phyloP scores from a whole-genome alignment of 495 filamentous ascomycete species.

The Letharia lupina region DNA sequence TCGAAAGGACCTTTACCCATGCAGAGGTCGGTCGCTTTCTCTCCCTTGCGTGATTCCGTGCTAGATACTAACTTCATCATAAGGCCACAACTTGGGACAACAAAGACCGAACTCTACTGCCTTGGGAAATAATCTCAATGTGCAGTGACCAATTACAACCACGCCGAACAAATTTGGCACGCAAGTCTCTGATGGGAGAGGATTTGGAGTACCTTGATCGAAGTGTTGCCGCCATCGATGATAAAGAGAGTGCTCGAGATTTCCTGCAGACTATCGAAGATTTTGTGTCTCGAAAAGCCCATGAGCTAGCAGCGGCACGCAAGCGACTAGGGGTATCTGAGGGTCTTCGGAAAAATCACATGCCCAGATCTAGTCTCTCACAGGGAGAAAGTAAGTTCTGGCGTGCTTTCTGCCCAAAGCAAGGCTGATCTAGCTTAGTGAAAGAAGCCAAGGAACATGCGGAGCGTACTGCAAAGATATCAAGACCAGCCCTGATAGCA shows the following conservation, averaged over 20 bases:
- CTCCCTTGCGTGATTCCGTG: neutral
- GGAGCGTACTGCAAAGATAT: constrained; percentile 74
- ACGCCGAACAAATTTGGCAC: constrained; percentile 55
- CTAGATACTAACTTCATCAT: constrained; percentile 8
- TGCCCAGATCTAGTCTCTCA: constrained; percentile 1
- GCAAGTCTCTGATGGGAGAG: constrained; percentile 45
- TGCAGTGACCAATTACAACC: constrained; percentile 55
- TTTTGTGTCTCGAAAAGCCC: constrained; percentile 54
- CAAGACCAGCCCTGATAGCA: constrained; percentile 54
- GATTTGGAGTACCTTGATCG: constrained; percentile 55
- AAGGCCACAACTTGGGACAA: constrained; percentile 65
- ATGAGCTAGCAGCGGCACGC: constrained; percentile 44
- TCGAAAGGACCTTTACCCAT: constrained; percentile 85
- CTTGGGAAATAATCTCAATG: constrained; percentile 60
- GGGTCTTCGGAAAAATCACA: constrained; percentile 12
- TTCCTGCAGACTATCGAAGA: constrained; percentile 71
- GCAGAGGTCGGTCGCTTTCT: constrained; percentile 44
- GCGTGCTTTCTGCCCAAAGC: constrained; percentile 14
- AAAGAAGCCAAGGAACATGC: constrained; percentile 28
- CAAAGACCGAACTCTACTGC: constrained; percentile 57
- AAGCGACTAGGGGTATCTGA: constrained; percentile 21
- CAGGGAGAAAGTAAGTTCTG: constrained; percentile 14
- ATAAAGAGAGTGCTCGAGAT: constrained; percentile 72
- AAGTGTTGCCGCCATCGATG: constrained; percentile 62
- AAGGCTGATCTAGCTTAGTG: constrained; percentile 14